Evolutionary conservation across 2,329 filamentous ascomycete species (phyloP).

Genomic region (Fonsecaea pedrosoi): DNA sequence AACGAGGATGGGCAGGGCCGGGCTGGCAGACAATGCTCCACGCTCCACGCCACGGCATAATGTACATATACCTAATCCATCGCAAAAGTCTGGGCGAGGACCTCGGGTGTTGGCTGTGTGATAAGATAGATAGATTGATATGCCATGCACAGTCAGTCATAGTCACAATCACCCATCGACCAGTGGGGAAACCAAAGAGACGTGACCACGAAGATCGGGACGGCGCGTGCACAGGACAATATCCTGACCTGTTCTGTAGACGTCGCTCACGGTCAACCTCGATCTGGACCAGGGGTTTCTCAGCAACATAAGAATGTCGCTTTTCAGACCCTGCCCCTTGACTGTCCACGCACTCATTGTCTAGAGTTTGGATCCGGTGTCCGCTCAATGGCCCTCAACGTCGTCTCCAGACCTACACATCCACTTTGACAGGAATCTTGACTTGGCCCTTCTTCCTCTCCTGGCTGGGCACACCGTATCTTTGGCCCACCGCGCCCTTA

Average conservation of each 20-base stretch:
- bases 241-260: not conserved
- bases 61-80: too few species aligned
- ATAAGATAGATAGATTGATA: too few species aligned
- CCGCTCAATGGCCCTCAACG: not conserved
- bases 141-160: too few species aligned
- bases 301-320: not conserved
- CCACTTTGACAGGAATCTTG: conserved; percentile 68
- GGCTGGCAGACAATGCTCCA: too few species aligned
- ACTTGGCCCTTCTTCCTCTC: conserved; percentile 68
- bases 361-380: not conserved
- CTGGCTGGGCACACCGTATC: conserved; percentile 68
- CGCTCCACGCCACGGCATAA: too few species aligned
- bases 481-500: conserved; percentile 60
- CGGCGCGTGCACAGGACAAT: not conserved
- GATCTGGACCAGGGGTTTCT: not conserved
- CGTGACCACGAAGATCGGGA: not conserved
- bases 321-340: not conserved
- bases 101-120: too few species aligned
- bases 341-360: not conserved
- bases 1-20: too few species aligned
- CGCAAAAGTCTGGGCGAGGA: too few species aligned
- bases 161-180: too few species aligned
- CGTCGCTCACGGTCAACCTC: not conserved
- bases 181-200: too few species aligned
- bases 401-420: conserved; percentile 46